A percentile compares a stretch with the other conserved stretches of the same genome.
Evolutionary conservation across 139 green algal genomes (phyloP).

Genomic region (Coccomyxa sp.): DNA sequence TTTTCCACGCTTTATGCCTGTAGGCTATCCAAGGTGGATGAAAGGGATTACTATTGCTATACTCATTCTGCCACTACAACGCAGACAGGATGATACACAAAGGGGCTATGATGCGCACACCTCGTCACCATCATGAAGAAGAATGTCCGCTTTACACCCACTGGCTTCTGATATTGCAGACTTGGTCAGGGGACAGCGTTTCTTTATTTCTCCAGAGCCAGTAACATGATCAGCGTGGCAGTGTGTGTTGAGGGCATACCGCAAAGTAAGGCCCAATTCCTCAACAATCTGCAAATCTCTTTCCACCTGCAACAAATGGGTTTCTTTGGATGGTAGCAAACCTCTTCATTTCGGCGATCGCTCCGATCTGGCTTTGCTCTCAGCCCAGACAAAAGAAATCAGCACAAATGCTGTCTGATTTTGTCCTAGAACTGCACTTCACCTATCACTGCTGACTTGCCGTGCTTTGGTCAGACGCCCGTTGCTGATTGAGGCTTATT

Average conservation of each 20-base stretch:
- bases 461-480: background rate
- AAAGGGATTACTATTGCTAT: background rate
- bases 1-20: background rate
- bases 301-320: constrained; percentile 32
- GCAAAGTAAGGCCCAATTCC: constrained; percentile 48
- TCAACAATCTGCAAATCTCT: constrained; percentile 52
- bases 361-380: background rate
- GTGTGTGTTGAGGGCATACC: constrained; percentile 60
- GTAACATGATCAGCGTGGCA: constrained; percentile 73
- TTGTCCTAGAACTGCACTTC: background rate
- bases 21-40: background rate
- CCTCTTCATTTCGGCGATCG: background rate
- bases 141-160: constrained; percentile 1
- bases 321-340: background rate
- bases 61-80: background rate
- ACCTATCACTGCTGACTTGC: background rate
- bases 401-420: background rate
- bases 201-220: constrained; percentile 58
- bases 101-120: background rate
- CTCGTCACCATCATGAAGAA: background rate
- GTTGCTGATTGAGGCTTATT: background rate
- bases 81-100: background rate
- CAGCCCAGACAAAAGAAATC: background rate
- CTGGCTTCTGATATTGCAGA: constrained; percentile 1
- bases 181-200: background rate